Percentiles rank a stretch among this genome's conserved stretches.
phyloP scores from a whole-genome alignment of 2,329 filamentous ascomycete genomes.

The Paraconiothyrium brasiliense region DNA sequence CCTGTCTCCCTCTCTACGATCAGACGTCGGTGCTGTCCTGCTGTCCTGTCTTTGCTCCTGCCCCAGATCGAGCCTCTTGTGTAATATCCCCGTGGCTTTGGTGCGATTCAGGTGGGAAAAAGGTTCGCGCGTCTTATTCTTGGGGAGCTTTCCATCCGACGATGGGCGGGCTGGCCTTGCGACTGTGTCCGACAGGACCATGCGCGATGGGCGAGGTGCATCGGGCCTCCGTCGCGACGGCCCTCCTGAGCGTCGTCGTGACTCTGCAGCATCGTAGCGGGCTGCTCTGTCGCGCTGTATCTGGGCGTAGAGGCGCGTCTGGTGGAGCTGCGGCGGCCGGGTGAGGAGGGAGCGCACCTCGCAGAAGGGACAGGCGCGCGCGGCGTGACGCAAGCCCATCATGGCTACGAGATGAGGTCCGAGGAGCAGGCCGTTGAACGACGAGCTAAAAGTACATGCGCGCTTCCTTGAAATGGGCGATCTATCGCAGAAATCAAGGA shows the following conservation, averaged over 20 bases:
- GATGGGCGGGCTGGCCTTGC: constrained; percentile 26
- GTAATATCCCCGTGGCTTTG: constrained; percentile 36
- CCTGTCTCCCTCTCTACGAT: constrained; percentile 13
- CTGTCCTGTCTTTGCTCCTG: constrained; percentile 25
- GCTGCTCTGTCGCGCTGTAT: constrained; percentile 32
- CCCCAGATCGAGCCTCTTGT: constrained; percentile 24
- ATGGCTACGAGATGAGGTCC: constrained; percentile 24
- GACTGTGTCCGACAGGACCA: constrained; percentile 58
- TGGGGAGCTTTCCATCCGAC: constrained; percentile 29
- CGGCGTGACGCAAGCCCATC: constrained; percentile 42
- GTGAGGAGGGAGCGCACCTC: constrained; percentile 45
- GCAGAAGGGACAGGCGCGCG: constrained; percentile 55
- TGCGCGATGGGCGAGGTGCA: constrained; percentile 57
- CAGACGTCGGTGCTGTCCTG: background rate
- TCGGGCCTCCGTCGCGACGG: constrained; percentile 31
- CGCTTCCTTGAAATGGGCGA: background rate
- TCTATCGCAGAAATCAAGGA: constrained; percentile 2
- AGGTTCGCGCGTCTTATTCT: constrained; percentile 38
- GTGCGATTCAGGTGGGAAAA: constrained; percentile 48
- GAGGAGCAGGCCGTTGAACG: background rate
- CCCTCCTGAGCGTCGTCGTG: constrained; percentile 19
- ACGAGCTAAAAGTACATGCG: background rate
- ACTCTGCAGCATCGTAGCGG: constrained; percentile 18
- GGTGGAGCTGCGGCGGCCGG: constrained; percentile 33
- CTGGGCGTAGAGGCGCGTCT: constrained; percentile 50